A percentile compares a stretch with the other conserved stretches of the same genome.
Evolutionary conservation across 2,329 filamentous ascomycete genomes (phyloP).

Genomic region (Blumeria hordei): DNA sequence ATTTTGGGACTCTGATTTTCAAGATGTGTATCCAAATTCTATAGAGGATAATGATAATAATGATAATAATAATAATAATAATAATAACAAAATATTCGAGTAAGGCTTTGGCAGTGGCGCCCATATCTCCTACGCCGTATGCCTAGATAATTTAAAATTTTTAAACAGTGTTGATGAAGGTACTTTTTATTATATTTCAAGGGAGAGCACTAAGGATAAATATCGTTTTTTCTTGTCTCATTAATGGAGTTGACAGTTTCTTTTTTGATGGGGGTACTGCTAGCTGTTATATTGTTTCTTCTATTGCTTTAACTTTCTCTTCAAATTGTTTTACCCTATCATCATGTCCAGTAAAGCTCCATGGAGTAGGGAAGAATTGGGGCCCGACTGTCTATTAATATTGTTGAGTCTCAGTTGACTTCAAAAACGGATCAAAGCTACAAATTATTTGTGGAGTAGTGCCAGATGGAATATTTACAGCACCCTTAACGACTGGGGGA

Average conservation of each 20-base stretch:
- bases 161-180: too few species aligned
- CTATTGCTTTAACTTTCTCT: background rate
- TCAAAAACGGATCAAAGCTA: background rate
- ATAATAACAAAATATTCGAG: too few species aligned
- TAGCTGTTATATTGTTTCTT: background rate
- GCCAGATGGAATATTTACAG: conserved; percentile 1
- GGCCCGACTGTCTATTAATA: background rate
- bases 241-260: background rate
- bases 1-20: too few species aligned
- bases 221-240: background rate
- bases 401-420: background rate
- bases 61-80: too few species aligned
- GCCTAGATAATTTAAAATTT: too few species aligned
- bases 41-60: too few species aligned
- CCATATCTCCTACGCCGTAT: too few species aligned
- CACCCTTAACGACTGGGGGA: conserved; percentile 1
- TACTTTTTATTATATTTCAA: too few species aligned
- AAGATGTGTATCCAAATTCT: too few species aligned
- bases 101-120: too few species aligned
- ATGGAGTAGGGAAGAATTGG: background rate
- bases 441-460: background rate
- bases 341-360: background rate
- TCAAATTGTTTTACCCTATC: background rate
- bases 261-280: background rate
- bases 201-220: too few species aligned